phyloP scores from a whole-genome alignment of 306 rosid species.

The Castanea crenata region DNA sequence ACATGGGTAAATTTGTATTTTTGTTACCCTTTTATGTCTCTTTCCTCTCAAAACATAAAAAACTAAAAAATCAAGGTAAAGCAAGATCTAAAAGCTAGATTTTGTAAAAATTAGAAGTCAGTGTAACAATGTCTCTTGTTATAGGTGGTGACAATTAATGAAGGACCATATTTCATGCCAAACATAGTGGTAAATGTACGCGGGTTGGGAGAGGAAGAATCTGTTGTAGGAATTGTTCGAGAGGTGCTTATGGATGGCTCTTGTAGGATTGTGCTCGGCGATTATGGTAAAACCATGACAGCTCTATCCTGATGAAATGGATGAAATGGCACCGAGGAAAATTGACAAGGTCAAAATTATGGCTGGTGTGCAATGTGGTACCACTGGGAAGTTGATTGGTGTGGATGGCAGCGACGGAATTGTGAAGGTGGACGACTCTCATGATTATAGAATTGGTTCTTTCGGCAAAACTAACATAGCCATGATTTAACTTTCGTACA shows the following conservation, averaged over 20 bases:
- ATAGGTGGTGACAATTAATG: conserved; percentile 69
- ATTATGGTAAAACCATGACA: conserved; percentile 66
- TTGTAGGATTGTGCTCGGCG: conserved; percentile 68
- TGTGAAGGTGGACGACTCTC: conserved; percentile 85
- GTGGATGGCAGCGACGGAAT: conserved; percentile 97
- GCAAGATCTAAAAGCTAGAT: too few relatives aligned
- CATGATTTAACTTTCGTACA: conserved; percentile 14
- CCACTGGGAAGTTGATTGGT: conserved; percentile 95
- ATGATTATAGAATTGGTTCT: conserved; percentile 79
- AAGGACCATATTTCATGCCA: conserved; percentile 86
- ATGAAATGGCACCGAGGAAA: conserved; percentile 74
- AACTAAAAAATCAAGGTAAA: too few relatives aligned
- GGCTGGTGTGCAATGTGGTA: conserved; percentile 83
- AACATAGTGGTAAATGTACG: conserved; percentile 35
- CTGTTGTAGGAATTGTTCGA: conserved; percentile 5
- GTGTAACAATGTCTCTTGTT: conserved; percentile 76
- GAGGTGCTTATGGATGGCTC: conserved; percentile 75
- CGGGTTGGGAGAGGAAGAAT: neutral
- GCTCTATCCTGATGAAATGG: conserved; percentile 69
- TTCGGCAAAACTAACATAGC: conserved; percentile 77
- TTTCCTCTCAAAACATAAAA: too few relatives aligned
- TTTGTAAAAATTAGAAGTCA: too few relatives aligned
- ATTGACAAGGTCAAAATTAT: conserved; percentile 78
- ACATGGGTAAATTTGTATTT: too few relatives aligned
- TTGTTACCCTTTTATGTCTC: too few relatives aligned